A percentile compares a stretch with the other conserved stretches of the same genome.
Evolutionary conservation across 2,329 filamentous ascomycete genomes (phyloP).

Genomic region (Aspergillus pseudotamarii): DNA sequence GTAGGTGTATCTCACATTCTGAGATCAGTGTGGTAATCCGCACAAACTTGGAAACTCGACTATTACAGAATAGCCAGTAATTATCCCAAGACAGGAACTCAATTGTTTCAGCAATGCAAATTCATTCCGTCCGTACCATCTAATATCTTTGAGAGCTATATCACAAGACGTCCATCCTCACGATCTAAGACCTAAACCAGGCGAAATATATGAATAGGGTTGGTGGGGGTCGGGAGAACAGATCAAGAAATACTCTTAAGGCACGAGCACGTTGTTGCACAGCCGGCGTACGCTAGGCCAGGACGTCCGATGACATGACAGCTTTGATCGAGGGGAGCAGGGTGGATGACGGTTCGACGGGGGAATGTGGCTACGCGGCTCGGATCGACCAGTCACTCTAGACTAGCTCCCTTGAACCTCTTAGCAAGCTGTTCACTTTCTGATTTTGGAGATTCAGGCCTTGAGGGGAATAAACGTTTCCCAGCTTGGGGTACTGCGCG

Average conservation of each 20-base stretch:
- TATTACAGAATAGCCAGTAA: neutral
- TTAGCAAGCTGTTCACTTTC: conserved; percentile 65
- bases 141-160: neutral
- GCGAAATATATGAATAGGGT: neutral
- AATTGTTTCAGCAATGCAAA: neutral
- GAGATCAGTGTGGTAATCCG: neutral
- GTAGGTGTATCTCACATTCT: neutral
- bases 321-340: neutral
- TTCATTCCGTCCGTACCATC: neutral
- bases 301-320: neutral
- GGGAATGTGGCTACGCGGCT: conserved; percentile 6
- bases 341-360: conserved; percentile 3
- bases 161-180: neutral
- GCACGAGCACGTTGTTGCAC: neutral
- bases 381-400: conserved; percentile 41
- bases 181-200: neutral
- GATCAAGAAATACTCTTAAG: neutral
- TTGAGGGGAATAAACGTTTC: conserved; percentile 38
- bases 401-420: conserved; percentile 65
- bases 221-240: neutral
- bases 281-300: neutral
- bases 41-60: neutral
- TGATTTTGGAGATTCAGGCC: conserved; percentile 45
- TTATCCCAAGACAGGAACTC: no score
- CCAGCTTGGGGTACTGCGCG: conserved; percentile 35